Evolutionary conservation across 1,139 yeast species (phyloP).

Genomic region (Hemisphaericaspora xylanilytica): DNA sequence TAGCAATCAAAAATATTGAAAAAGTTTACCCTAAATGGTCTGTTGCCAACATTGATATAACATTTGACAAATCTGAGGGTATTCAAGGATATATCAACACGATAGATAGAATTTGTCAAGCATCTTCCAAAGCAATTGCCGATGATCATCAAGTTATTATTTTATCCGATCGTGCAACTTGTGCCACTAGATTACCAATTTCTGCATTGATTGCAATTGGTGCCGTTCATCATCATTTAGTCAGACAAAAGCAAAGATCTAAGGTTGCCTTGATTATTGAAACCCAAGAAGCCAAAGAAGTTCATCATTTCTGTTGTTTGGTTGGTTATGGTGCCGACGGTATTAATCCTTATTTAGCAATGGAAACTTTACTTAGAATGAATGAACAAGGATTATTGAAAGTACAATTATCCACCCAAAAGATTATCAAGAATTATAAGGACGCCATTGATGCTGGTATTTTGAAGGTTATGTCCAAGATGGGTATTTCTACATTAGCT

Average conservation of each 20-base stretch:
- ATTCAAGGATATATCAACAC: constrained; percentile 81
- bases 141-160: constrained; percentile 71
- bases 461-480: constrained; percentile 95
- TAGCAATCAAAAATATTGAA: constrained; percentile 69
- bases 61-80: constrained; percentile 84
- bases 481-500: constrained; percentile 98
- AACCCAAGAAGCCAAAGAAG: constrained; percentile 97
- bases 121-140: constrained; percentile 83
- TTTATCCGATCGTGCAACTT: constrained; percentile 67
- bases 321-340: constrained; percentile 98
- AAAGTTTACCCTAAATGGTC: constrained; percentile 86
- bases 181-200: constrained; percentile 67
- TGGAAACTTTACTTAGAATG: constrained; percentile 86
- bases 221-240: constrained; percentile 95
- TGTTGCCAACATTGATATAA: constrained; percentile 76
- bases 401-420: constrained; percentile 53
- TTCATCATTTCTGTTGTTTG: constrained; percentile 91
- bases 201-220: constrained; percentile 94
- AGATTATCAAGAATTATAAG: constrained; percentile 73
- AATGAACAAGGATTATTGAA: constrained; percentile 75
- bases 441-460: constrained; percentile 86
- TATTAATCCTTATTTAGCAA: constrained; percentile 87
- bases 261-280: constrained; percentile 89
- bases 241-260: constrained; percentile 93
- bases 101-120: constrained; percentile 82